Evolutionary conservation across 1,284 basidiomycete genomes (phyloP).

Genomic region (Moesziomyces parantarcticus): DNA sequence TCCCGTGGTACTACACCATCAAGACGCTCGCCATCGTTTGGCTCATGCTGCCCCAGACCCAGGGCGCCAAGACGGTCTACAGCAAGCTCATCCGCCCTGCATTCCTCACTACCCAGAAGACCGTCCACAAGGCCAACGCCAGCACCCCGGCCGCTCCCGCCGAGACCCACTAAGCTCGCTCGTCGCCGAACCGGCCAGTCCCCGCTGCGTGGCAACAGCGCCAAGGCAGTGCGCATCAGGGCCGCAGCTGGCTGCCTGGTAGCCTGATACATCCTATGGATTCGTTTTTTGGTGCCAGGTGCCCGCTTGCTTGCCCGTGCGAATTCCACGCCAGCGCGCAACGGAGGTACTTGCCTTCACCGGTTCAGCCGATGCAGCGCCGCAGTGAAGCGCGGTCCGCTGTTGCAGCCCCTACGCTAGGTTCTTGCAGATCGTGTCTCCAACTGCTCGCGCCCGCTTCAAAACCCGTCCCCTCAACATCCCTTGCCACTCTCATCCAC

Average conservation of each 20-base stretch:
- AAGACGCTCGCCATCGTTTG: slow-evolving; percentile 88
- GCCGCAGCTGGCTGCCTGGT: background rate
- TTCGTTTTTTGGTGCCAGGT: no score
- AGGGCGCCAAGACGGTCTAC: slow-evolving; percentile 68
- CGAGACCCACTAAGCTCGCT: slow-evolving; percentile 44
- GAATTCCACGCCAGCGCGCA: background rate
- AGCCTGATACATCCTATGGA: background rate
- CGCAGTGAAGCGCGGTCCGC: background rate
- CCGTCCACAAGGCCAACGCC: slow-evolving; percentile 51
- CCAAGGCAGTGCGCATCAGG: no score
- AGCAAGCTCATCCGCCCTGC: slow-evolving; percentile 62
- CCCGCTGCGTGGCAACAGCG: background rate
- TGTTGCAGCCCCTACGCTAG: background rate
- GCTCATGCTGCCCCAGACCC: slow-evolving; percentile 86
- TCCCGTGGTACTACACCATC: slow-evolving; percentile 85
- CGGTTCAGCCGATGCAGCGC: no score
- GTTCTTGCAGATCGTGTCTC: background rate
- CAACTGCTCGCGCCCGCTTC: background rate
- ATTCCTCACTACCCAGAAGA: slow-evolving; percentile 52
- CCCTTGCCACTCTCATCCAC: background rate
- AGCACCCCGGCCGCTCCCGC: slow-evolving; percentile 44
- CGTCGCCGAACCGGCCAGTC: background rate
- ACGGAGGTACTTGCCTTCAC: background rate
- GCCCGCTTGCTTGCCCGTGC: no score
- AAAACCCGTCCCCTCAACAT: background rate